Base-by-base conservation (phyloP, 495 filamentous ascomycete species). In the Trichoderma gamsii region DNA sequence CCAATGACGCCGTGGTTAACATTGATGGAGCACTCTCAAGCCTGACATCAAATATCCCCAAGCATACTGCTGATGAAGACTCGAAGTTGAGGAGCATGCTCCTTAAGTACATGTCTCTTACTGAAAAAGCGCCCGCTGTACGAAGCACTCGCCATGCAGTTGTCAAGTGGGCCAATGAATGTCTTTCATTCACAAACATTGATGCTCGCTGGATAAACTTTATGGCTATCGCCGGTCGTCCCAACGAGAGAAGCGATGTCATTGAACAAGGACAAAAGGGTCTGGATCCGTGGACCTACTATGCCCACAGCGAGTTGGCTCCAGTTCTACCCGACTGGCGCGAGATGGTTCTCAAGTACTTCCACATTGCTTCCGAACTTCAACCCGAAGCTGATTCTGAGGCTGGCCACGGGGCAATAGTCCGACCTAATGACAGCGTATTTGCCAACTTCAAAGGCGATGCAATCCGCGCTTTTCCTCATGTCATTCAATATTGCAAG, bases 141-240 rank as follows among this genome's bases (percentile, higher is more conserved):
- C 81, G 92, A 67, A 89, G 87, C 66, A 88, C 89, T 64, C 87
- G 91, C 9, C 94, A 92, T 77, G 86, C 90, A 23, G 89, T 90
- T n/a, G 85, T 95, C 5, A 89, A 92, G 29, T 97, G 93, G 81
- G 90, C 92, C 3, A 97, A 97, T 72, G 83, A 90, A n/a, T 96
- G 92, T 72, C 81, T 99, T 13, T 87, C 89, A 2, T 97, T 89
- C 70, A 81, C 78, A 44, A 92, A 96, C 73, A 82, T 92, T 15
- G 81, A 87, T 25, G 95, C 89, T 49, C 86, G 94, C 59, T 98
- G 92, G 92, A 89, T 96, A 63, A 85, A 97, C 77, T 81, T 97
- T 41, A 82, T 97, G 69, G 92, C 92, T 51, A 76, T 96, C 52
- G 85, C 88, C 44, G 82, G 82, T 23, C 83, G 84, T 1, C 78